Conservation (phyloP, 352 stramenopile genomes). For the Pythium biforme region DNA sequence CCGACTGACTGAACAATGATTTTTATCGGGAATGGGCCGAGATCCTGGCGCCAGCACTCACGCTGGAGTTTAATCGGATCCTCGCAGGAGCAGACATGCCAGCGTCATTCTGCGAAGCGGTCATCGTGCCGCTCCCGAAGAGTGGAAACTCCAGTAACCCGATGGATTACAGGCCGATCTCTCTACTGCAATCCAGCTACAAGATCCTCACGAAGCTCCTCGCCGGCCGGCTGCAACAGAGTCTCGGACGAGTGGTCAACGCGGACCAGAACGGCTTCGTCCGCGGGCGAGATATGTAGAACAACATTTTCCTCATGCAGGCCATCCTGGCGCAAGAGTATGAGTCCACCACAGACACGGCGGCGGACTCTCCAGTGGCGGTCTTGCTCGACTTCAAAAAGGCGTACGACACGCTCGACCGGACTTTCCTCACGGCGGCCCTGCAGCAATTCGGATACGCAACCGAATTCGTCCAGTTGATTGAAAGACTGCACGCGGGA, state of each 20-base stretch:
- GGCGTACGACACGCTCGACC: slow-evolving; percentile 8
- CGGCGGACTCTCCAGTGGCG: neutral
- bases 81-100: neutral
- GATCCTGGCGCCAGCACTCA: neutral
- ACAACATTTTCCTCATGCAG: slow-evolving; percentile 18
- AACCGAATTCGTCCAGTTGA: neutral
- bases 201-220: slow-evolving; percentile 29
- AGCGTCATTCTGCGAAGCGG: neutral
- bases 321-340: slow-evolving; percentile 10
- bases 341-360: neutral
- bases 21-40: slow-evolving; percentile 8
- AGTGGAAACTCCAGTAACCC: slow-evolving; percentile 15
- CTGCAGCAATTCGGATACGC: neutral
- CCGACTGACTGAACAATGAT: slow-evolving; percentile 12
- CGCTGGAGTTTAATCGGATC: slow-evolving; percentile 8
- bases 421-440: neutral
- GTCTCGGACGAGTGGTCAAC: slow-evolving; percentile 9
- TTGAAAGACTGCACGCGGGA: neutral
- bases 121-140: slow-evolving; percentile 28
- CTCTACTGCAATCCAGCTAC: slow-evolving; percentile 28
- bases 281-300: neutral
- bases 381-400: slow-evolving; percentile 13
- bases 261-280: slow-evolving; percentile 32
- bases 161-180: slow-evolving; percentile 28
- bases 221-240: neutral